These are phyloP conservation scores for Huntiella omanensis DNA, from an alignment of 2,329 filamentous ascomycete genomes.

Conservation along the genomic window DNA sequence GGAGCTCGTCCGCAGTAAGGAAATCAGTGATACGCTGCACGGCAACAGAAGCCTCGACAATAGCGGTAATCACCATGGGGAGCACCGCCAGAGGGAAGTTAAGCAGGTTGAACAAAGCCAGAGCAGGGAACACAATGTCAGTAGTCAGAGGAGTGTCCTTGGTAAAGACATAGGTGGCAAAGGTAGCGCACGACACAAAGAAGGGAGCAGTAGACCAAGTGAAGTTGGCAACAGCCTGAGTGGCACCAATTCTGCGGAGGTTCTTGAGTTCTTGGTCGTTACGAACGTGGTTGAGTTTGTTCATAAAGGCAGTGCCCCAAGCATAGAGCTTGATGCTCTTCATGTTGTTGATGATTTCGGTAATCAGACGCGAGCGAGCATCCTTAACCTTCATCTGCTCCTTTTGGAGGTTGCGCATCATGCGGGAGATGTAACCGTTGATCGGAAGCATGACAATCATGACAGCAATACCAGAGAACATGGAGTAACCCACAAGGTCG, in stretches of 20 bases:
- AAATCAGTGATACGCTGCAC: constrained; percentile 71
- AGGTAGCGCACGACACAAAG: constrained; percentile 91
- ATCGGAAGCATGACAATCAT: constrained; percentile 97
- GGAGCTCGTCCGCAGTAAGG: constrained; percentile 74
- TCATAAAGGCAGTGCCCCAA: constrained; percentile 94
- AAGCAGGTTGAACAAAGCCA: constrained; percentile 88
- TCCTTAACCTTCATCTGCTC: constrained; percentile 99
- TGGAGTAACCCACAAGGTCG: constrained; percentile 81
- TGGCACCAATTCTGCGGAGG: constrained; percentile 83
- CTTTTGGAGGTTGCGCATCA: constrained; percentile 92
- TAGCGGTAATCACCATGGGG: constrained; percentile 93
- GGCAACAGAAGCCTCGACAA: constrained; percentile 90
- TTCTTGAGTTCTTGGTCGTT: constrained; percentile 95
- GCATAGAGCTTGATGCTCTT: constrained; percentile 98
- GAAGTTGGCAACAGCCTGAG: constrained; percentile 88
- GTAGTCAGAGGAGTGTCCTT: constrained; percentile 67
- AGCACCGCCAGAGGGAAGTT: constrained; percentile 87
- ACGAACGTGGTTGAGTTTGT: constrained; percentile 85
- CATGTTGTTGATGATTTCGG: constrained; percentile 98
- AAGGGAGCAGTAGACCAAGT: constrained; percentile 97
- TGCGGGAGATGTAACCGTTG: constrained; percentile 74
- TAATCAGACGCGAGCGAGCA: constrained; percentile 76
- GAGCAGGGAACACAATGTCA: constrained; percentile 85
- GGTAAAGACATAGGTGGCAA: constrained; percentile 81
- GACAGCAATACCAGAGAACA: constrained; percentile 83